phyloP scores from a whole-genome alignment of 768 basidiomycete species.

The Suillus spraguei region DNA sequence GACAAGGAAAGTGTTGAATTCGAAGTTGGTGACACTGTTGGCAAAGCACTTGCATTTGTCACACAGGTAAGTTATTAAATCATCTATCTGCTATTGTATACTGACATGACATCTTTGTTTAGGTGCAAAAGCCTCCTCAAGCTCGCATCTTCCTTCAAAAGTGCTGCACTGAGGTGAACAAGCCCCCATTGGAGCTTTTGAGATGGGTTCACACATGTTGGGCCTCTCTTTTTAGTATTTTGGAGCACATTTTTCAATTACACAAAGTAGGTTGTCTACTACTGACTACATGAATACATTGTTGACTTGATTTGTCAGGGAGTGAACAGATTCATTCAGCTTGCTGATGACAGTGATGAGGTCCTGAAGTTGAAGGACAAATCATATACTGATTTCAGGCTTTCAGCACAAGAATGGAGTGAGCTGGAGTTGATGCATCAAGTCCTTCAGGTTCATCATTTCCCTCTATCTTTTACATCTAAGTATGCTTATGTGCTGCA shows the following conservation, averaged over 20 bases:
- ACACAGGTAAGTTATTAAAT: not conserved
- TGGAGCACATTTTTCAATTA: not conserved
- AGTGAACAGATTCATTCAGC: constrained; percentile 8
- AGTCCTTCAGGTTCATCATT: constrained; percentile 19
- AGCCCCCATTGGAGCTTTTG: not conserved
- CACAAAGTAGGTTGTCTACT: not conserved
- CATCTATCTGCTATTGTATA: too few relatives aligned
- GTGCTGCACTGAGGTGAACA: not conserved
- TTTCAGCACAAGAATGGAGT: constrained; percentile 25
- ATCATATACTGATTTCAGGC: constrained; percentile 18
- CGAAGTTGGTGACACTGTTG: not conserved
- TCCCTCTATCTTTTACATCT: too few relatives aligned
- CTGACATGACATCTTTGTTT: too few relatives aligned
- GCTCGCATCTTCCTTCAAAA: not conserved
- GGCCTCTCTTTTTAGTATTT: not conserved
- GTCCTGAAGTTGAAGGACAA: too few relatives aligned
- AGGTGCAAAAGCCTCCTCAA: not conserved
- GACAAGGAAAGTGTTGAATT: too few relatives aligned
- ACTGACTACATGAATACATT: not conserved
- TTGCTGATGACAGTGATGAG: constrained; percentile 25
- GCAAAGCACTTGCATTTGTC: not conserved
- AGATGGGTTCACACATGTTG: not conserved
- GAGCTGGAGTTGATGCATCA: constrained; percentile 27
- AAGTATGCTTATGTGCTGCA: too few relatives aligned
- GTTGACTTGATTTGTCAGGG: not conserved